Base-by-base conservation (phyloP, 345 rosid species). In the Brassica nigra region DNA sequence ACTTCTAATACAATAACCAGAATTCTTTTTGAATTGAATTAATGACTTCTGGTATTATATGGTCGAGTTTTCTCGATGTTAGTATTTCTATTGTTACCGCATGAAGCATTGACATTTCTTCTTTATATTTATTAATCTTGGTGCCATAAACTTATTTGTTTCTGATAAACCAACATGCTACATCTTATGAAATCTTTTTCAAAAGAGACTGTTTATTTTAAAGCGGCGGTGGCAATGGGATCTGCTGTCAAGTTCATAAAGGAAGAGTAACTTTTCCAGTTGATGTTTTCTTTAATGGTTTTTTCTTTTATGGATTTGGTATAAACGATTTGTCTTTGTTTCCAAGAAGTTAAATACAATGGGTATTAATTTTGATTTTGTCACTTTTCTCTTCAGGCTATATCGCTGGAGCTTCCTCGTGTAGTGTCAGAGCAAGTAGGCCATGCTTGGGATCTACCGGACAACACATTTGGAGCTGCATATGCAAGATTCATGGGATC, bases 401-500 rank as follows among this genome's bases (percentile, higher is more conserved):
- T 90, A 27, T 88, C 88, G 37, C 76, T 86, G 75, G 89, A 90
- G 6, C 85, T 82, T 44, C 97, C 94, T 8, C 89, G 89, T 34
- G 92, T 90, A 11, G 71, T 90, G 62, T 89, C 89, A 8, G 69
- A 86, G 29, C 81, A 88, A 33, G 92, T 91, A 55, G 86, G 84
- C 4, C 87, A 87, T 59, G 92, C 92, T 29, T 90, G 92, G 97
- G 94, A 91, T 77, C 62, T 89, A 47, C 94, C 94, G 29, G 75
- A 75, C 1, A 88, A 86, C 73, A 87, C 91, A 72, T 90, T 91
- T 82, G 97, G 97, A 73, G 94, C 92, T 77, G 90, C 97, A 4
- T 91, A 90, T 74, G 97, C 94, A 33, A 89, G 70, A 73, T 89
- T 91, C 86, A 86, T 89, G 92, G 97, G 94, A 68, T 89, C 94